Evolutionary conservation across 805 yeast genomes (phyloP).

Genomic region (Metschnikowia arizonensis): DNA sequence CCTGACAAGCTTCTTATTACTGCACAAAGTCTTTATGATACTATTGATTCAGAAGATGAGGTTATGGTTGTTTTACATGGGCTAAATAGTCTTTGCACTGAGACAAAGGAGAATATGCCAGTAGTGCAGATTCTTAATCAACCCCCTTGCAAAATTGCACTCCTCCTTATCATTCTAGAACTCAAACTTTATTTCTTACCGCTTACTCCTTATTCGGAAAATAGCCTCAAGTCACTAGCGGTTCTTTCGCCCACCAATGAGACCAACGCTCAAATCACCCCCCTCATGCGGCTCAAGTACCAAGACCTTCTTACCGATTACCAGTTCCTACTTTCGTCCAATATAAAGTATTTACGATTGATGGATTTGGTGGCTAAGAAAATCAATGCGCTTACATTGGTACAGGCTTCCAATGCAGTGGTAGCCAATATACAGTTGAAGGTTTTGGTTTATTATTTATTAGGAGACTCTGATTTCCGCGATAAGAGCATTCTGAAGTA

Average conservation of each 20-base stretch:
- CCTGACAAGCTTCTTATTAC: constrained; percentile 1
- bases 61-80: background rate
- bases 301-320: constrained; percentile 34
- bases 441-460: constrained; percentile 28
- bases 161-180: constrained; percentile 7
- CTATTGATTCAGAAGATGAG: background rate
- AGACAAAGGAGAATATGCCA: no score
- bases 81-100: no score
- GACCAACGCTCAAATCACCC: constrained; percentile 3
- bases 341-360: constrained; percentile 15
- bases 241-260: constrained; percentile 12
- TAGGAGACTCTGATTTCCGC: constrained; percentile 34
- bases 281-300: constrained; percentile 24
- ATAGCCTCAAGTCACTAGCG: constrained; percentile 8
- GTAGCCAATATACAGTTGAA: constrained; percentile 21
- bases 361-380: constrained; percentile 34
- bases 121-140: no score
- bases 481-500: constrained; percentile 23
- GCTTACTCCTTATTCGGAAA: background rate
- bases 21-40: background rate
- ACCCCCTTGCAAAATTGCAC: no score
- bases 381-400: constrained; percentile 15
- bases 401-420: constrained; percentile 3
- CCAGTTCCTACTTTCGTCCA: constrained; percentile 20
- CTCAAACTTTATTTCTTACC: constrained; percentile 8